Evolutionary conservation across 345 rosid genomes (phyloP).

Genomic region (Garcia nutans): DNA sequence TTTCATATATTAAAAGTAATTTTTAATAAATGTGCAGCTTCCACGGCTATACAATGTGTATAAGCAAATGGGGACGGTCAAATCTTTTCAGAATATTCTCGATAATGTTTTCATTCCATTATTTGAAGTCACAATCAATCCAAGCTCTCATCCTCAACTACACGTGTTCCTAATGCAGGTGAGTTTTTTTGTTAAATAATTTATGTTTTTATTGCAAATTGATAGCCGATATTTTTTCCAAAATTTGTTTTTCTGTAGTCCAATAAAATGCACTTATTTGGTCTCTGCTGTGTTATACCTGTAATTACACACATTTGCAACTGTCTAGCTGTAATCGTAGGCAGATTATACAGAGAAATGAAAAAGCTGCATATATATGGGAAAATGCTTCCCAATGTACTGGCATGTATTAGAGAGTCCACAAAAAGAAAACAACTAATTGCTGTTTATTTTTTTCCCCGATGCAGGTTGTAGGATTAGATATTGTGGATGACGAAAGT

Average conservation of each 20-base stretch:
- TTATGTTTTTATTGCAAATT: not conserved
- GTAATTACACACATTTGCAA: not conserved
- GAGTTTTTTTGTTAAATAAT: not conserved
- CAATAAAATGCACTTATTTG: not conserved
- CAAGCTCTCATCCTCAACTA: conserved; percentile 57
- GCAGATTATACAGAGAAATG: not conserved
- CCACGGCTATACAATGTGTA: conserved; percentile 53
- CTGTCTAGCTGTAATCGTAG: not conserved
- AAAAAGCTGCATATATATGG: not conserved
- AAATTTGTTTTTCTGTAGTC: not conserved
- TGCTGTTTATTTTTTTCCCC: conserved; percentile 14
- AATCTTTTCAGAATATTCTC: conserved; percentile 51
- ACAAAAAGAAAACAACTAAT: not conserved
- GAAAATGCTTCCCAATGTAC: not conserved
- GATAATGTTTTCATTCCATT: conserved; percentile 55
- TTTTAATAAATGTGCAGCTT: conserved; percentile 35
- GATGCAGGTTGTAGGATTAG: conserved; percentile 58
- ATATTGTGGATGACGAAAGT: conserved; percentile 62
- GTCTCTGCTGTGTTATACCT: not conserved
- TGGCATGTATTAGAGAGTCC: not conserved
- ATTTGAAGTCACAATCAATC: conserved; percentile 50
- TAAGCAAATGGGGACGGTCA: conserved; percentile 53
- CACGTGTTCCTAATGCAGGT: conserved; percentile 47
- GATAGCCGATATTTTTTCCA: not conserved
- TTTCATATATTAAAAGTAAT: not conserved